Percentiles rank a stretch among this genome's conserved stretches.
These are phyloP conservation scores for Silene conica DNA, from an alignment of 148 eudicot species.

Conservation along the genomic window DNA sequence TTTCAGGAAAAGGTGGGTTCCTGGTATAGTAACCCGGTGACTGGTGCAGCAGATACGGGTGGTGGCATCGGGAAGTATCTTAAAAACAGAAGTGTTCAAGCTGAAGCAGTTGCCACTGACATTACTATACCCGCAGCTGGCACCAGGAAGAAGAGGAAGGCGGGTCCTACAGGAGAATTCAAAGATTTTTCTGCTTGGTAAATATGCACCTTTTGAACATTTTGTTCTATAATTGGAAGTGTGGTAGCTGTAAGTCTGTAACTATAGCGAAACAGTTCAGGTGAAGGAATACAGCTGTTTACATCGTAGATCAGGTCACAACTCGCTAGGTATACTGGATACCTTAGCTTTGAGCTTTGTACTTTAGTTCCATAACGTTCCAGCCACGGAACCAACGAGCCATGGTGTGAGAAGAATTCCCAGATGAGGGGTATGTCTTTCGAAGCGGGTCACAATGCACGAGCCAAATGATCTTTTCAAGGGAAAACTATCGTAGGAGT, in stretches of 20 bases:
- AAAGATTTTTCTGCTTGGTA: conserved; percentile 86
- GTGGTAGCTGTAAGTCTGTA: neutral
- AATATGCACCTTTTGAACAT: conserved; percentile 13
- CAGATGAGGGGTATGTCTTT: too few species aligned
- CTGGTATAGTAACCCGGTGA: conserved; percentile 92
- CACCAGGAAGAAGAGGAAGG: conserved; percentile 67
- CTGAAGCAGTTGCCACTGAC: conserved; percentile 38
- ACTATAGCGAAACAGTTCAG: conserved; percentile 7
- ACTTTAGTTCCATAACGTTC: too few species aligned
- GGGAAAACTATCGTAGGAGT: too few species aligned
- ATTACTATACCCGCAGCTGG: conserved; percentile 27
- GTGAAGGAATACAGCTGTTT: neutral
- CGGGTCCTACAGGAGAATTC: conserved; percentile 32
- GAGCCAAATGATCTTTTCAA: too few species aligned
- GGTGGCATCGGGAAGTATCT: conserved; percentile 81
- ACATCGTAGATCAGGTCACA: neutral
- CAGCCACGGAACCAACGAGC: too few species aligned
- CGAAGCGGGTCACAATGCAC: too few species aligned
- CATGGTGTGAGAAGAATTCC: too few species aligned
- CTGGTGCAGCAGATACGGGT: conserved; percentile 46
- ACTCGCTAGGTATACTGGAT: neutral
- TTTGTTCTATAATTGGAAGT: neutral
- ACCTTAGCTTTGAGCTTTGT: too few species aligned
- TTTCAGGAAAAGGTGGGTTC: conserved; percentile 91
- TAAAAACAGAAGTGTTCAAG: conserved; percentile 43